A percentile compares a stretch with the other conserved stretches of the same genome.
phyloP scores from a whole-genome alignment of 2,329 filamentous ascomycete genomes.

The Salinomyces thailandicus region DNA sequence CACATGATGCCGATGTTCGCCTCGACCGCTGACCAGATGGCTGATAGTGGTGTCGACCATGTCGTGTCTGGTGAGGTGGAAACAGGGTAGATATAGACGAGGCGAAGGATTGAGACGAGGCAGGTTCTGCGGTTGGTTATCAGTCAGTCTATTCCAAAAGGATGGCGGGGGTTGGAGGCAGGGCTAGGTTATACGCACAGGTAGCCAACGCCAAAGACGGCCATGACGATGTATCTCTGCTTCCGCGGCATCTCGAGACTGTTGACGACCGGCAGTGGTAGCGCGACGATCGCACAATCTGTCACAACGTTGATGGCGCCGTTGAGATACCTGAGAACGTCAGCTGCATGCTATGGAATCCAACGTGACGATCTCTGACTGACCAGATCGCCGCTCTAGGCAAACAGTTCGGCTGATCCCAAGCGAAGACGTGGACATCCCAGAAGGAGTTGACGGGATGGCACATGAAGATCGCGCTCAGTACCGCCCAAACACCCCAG shows the following conservation, averaged over 20 bases:
- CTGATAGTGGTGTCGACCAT: conserved; percentile 23
- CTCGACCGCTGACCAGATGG: conserved; percentile 28
- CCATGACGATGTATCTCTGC: conserved; percentile 25
- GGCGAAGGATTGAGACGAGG: conserved; percentile 24
- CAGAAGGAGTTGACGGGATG: conserved; percentile 34
- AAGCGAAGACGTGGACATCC: conserved; percentile 22
- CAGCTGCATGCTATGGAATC: too few species aligned
- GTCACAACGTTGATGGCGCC: conserved; percentile 27
- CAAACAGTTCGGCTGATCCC: conserved; percentile 26
- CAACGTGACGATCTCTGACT: too few species aligned
- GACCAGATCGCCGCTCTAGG: conserved; percentile 33
- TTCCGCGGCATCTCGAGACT: conserved; percentile 25
- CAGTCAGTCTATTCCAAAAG: background rate
- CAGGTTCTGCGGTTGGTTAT: conserved; percentile 13
- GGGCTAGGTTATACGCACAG: too few species aligned
- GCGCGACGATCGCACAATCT: conserved; percentile 25
- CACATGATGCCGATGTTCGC: conserved; percentile 28
- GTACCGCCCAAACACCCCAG: conserved; percentile 24
- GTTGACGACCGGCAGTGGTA: conserved; percentile 26
- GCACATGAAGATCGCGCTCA: conserved; percentile 33
- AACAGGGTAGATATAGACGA: conserved; percentile 21
- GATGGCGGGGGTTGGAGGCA: too few species aligned
- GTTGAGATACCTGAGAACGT: conserved; percentile 24
- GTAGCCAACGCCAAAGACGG: conserved; percentile 27
- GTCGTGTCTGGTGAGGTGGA: conserved; percentile 16